These are phyloP conservation scores for Microbotryomycetes sp. DNA, from an alignment of 1,284 basidiomycete species.

Conservation along the genomic window DNA sequence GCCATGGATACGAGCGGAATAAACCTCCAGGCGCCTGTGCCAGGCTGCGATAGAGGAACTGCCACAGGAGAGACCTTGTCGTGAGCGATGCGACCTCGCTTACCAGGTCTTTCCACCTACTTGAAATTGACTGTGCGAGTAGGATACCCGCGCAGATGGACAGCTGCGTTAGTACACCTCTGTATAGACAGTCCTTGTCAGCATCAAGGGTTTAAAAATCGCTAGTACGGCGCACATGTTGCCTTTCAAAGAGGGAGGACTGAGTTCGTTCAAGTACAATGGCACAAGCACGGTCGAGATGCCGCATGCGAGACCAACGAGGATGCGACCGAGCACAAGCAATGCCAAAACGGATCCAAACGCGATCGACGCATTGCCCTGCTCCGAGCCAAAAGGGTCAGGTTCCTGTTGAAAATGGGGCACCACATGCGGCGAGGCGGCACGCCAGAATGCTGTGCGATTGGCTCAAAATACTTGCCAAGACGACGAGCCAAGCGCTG, in stretches of 20 bases:
- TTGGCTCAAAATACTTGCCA: slow-evolving; percentile 19
- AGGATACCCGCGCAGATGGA: slow-evolving; percentile 36
- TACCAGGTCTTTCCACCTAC: too few species aligned
- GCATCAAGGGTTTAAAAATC: neutral
- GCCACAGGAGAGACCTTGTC: slow-evolving; percentile 10
- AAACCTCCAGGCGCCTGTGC: slow-evolving; percentile 23
- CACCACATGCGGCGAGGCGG: neutral
- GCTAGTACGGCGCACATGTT: slow-evolving; percentile 30
- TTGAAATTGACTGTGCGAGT: slow-evolving; percentile 30
- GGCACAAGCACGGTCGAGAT: slow-evolving; percentile 43
- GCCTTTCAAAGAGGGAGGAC: slow-evolving; percentile 38
- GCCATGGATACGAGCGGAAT: slow-evolving; percentile 21
- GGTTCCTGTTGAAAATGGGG: neutral
- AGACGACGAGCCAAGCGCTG: slow-evolving; percentile 7
- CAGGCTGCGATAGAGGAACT: slow-evolving; percentile 27
- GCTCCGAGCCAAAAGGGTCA: neutral
- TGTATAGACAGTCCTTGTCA: neutral
- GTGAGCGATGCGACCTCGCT: too few species aligned
- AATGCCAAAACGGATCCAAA: slow-evolving; percentile 14
- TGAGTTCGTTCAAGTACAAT: slow-evolving; percentile 40
- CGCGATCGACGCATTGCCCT: slow-evolving; percentile 22
- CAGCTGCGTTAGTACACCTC: slow-evolving; percentile 42
- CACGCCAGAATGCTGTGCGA: neutral
- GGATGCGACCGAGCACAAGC: slow-evolving; percentile 27
- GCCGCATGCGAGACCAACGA: slow-evolving; percentile 41